Evolutionary conservation across 2,329 filamentous ascomycete species (phyloP), one percentile per base, ranked within the genome.

Genomic region (Colletotrichum melonis): DNA sequence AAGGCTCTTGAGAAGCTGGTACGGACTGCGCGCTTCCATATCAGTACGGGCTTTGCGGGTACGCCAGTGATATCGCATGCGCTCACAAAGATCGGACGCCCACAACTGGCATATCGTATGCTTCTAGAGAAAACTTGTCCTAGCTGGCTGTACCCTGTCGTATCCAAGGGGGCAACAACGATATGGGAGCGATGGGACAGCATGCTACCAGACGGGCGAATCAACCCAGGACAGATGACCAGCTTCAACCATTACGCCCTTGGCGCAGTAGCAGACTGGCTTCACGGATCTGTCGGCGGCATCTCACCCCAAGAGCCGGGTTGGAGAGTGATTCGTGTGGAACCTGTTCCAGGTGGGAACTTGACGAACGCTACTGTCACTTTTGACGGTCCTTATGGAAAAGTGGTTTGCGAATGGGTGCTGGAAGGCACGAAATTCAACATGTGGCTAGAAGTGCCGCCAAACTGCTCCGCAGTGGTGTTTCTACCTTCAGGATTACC

Each of bases 141-240:
- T 0, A 81, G 78, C 1, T 85, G 83, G 83, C 76, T 79, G 3
- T 85, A 84, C 32, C 81, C 81, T 1, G 79, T 85, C 1, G 79
- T 76, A 0, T 16, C 62, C 1, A 83, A 83, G 81, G 81, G 80
- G 5, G 82, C 80, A 0, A 85, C 84, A 0, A 85, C 82, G 0
- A 81, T 83, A 3, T 86, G 83, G 84, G 84, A 85, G 75, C 80
- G 84, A 5, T 85, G 83, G 83, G 81, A 85, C 54, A 80, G 79
- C 52, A 80, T 86, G 74, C 68, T 82, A 3, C 79, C 82, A 0
- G 79, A 84, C 60, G 82, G 82, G 0, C 77, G 74, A 1, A 80
- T 85, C 55, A 85, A 85, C 62, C 79, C 81, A 0, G 81, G 83
- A 0, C 76, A 80, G 54, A 85, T 86, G 83, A 86, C 83, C 0